Percentiles rank a stretch among this genome's conserved stretches.
phyloP scores from a whole-genome alignment of 805 yeast genomes.

The Saturnispora galanensis region DNA sequence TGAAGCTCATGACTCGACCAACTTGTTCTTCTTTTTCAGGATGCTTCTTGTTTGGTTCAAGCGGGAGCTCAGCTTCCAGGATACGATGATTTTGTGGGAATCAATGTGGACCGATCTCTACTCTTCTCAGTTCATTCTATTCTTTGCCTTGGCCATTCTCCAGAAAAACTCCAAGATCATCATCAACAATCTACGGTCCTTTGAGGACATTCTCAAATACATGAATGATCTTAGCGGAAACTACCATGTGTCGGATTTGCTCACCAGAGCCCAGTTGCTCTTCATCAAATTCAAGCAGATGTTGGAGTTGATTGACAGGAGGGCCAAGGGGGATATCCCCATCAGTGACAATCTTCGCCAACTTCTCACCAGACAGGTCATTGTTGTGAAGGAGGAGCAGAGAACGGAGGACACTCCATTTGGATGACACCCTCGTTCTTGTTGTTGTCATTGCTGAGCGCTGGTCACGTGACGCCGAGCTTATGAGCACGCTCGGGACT shows the following conservation, averaged over 20 bases:
- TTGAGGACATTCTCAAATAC: slow-evolving; percentile 87
- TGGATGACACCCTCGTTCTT: slow-evolving; percentile 11
- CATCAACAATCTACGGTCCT: slow-evolving; percentile 58
- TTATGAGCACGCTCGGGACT: too few relatives aligned
- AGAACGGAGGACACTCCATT: slow-evolving; percentile 25
- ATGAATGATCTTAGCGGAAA: slow-evolving; percentile 82
- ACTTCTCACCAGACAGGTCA: slow-evolving; percentile 49
- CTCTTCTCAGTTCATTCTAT: slow-evolving; percentile 79
- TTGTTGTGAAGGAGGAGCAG: slow-evolving; percentile 42
- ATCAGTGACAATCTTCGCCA: slow-evolving; percentile 46
- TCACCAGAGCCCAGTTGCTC: slow-evolving; percentile 76
- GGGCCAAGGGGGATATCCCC: slow-evolving; percentile 15
- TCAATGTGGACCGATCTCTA: slow-evolving; percentile 81
- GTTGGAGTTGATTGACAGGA: slow-evolving; percentile 65
- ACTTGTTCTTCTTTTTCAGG: slow-evolving; percentile 86
- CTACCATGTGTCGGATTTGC: slow-evolving; percentile 62
- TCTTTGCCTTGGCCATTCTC: slow-evolving; percentile 79
- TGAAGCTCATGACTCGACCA: slow-evolving; percentile 79
- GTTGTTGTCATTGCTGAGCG: slow-evolving; percentile 2
- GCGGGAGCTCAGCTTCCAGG: slow-evolving; percentile 76
- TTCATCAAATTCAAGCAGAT: slow-evolving; percentile 74
- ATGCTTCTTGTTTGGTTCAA: slow-evolving; percentile 95
- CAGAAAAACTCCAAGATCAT: slow-evolving; percentile 79
- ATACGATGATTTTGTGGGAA: slow-evolving; percentile 82
- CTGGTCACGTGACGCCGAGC: background rate